phyloP scores from a whole-genome alignment of 306 rosid species.

The Malus orientalis region DNA sequence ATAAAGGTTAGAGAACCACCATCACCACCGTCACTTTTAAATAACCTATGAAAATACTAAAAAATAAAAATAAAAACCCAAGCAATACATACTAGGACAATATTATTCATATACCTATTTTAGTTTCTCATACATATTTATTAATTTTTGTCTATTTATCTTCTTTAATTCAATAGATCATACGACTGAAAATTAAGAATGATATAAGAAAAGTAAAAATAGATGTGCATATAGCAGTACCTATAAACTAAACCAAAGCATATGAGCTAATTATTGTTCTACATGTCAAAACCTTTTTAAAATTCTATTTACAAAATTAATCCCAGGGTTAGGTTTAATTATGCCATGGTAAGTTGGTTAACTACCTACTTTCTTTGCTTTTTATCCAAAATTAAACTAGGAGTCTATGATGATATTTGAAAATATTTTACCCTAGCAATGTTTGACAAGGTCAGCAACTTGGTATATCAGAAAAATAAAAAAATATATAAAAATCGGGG shows the following conservation, averaged over 20 bases:
- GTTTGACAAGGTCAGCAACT: conserved; percentile 21
- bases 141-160: accelerated
- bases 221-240: accelerated
- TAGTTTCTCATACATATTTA: no score
- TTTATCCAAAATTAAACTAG: neutral
- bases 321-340: conserved; percentile 15
- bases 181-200: accelerated
- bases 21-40: conserved; percentile 15
- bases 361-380: neutral
- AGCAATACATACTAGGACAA: neutral
- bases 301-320: neutral
- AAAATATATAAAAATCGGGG: neutral
- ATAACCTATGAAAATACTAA: neutral
- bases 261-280: neutral
- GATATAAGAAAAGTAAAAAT: accelerated
- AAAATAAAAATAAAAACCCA: neutral
- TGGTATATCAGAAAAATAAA: neutral
- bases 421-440: neutral
- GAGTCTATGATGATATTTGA: neutral
- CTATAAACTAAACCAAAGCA: neutral
- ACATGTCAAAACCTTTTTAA: neutral
- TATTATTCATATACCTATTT: no score
- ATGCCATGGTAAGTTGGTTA: neutral
- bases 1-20: conserved; percentile 33
- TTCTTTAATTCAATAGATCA: accelerated